These are phyloP conservation scores for Suillus plorans DNA, from an alignment of 768 basidiomycete genomes.

Conservation along the genomic window DNA sequence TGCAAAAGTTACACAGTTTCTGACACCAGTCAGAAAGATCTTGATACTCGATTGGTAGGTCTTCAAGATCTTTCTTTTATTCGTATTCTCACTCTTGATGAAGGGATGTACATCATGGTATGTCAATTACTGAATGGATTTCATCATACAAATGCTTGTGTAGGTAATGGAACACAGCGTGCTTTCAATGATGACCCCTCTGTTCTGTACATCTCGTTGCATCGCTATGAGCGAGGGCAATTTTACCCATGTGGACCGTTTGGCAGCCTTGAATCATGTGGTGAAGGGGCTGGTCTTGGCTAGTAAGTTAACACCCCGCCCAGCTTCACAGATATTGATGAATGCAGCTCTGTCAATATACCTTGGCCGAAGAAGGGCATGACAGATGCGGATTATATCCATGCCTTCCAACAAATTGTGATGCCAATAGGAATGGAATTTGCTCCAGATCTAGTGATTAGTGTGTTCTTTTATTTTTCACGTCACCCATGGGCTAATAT, in stretches of 20 bases:
- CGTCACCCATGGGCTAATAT: neutral
- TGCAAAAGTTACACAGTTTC: conserved; percentile 72
- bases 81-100: conserved; percentile 11
- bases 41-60: conserved; percentile 94
- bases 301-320: conserved; percentile 54
- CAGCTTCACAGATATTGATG: conserved; percentile 11
- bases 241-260: conserved; percentile 95
- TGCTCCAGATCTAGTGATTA: conserved; percentile 92
- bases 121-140: conserved; percentile 13
- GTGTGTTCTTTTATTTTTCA: conserved; percentile 45
- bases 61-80: conserved; percentile 4
- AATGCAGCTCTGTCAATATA: conserved; percentile 84
- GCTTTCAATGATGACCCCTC: conserved; percentile 93
- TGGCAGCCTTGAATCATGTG: conserved; percentile 83
- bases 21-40: conserved; percentile 72
- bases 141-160: neutral
- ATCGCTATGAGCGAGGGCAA: conserved; percentile 87
- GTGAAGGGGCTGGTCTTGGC: conserved; percentile 81
- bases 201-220: conserved; percentile 91
- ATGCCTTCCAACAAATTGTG: conserved; percentile 92
- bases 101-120: conserved; percentile 97
- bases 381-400: conserved; percentile 93
- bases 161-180: conserved; percentile 96
- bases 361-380: conserved; percentile 91
- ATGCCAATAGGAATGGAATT: conserved; percentile 99